phyloP scores from a whole-genome alignment of 495 filamentous ascomycete genomes.

The Aspergillus diversus region DNA sequence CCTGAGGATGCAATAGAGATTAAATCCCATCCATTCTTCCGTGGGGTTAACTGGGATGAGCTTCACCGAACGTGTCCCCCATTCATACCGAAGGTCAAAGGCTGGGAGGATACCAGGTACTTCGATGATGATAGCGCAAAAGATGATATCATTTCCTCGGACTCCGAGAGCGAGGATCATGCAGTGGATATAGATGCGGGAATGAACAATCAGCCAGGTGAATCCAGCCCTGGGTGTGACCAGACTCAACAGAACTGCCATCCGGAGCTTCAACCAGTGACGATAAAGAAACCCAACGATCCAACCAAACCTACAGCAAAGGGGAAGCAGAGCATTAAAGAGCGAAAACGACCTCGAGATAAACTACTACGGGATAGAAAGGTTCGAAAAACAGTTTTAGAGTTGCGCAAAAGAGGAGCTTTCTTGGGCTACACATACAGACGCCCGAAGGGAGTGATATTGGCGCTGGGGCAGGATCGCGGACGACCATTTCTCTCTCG shows the following conservation, averaged over 20 bases:
- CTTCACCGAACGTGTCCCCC: conserved; percentile 72
- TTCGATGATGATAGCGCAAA: conserved; percentile 80
- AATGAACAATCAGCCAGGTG: conserved; percentile 16
- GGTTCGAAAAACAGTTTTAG: conserved; percentile 65
- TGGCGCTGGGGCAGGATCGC: conserved; percentile 38
- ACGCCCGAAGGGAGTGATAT: conserved; percentile 49
- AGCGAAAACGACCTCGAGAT: conserved; percentile 76
- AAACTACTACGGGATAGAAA: conserved; percentile 73
- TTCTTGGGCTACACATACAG: conserved; percentile 93
- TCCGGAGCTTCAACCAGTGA: not conserved
- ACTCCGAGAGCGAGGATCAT: conserved; percentile 25
- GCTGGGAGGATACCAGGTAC: conserved; percentile 82
- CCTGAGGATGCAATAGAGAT: conserved; percentile 78
- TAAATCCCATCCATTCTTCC: conserved; percentile 76
- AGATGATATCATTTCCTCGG: conserved; percentile 44
- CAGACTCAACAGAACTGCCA: conserved; percentile 19
- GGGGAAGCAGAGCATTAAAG: conserved; percentile 44
- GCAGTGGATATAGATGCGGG: conserved; percentile 15
- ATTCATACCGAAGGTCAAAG: conserved; percentile 70
- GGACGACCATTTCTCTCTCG: conserved; percentile 34
- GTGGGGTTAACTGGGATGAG: conserved; percentile 66
- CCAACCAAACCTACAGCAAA: conserved; percentile 10
- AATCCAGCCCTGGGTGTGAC: conserved; percentile 2
- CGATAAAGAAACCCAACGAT: conserved; percentile 9
- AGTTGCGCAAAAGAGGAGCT: conserved; percentile 76